Evolutionary conservation across 2,329 filamentous ascomycete species (phyloP).

Genomic region (Scolecobasidium constrictum): DNA sequence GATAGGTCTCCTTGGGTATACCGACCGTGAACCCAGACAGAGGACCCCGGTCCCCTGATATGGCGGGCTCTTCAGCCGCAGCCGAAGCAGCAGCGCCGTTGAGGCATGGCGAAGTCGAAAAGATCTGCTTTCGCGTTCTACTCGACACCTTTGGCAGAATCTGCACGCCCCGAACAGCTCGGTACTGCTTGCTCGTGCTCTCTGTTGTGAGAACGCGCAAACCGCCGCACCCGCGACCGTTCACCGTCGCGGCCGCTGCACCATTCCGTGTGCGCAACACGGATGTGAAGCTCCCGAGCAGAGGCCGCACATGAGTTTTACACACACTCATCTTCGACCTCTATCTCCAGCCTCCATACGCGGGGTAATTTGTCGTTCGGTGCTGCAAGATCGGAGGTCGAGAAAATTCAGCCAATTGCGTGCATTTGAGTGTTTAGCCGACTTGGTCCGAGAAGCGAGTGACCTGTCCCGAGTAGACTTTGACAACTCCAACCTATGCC

Average conservation of each 20-base stretch:
- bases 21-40: slow-evolving; percentile 59
- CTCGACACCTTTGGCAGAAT: not conserved
- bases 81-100: not conserved
- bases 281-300: not conserved
- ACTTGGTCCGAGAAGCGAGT: no score
- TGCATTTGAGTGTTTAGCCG: not conserved
- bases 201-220: not conserved
- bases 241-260: not conserved
- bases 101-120: not conserved
- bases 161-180: not conserved
- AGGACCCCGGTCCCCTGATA: not conserved
- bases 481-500: not conserved
- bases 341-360: not conserved
- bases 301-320: not conserved
- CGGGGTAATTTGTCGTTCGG: no score
- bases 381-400: no score
- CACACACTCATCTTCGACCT: not conserved
- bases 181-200: not conserved
- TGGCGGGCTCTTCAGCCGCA: not conserved
- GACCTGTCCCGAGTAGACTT: no score
- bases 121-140: not conserved
- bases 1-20: slow-evolving; percentile 67
- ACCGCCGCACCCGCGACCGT: not conserved
- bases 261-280: not conserved
- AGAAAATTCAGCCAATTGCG: slow-evolving; percentile 1